phyloP scores from a whole-genome alignment of 2,329 filamentous ascomycete genomes.

The Helicocarpus griseus region DNA sequence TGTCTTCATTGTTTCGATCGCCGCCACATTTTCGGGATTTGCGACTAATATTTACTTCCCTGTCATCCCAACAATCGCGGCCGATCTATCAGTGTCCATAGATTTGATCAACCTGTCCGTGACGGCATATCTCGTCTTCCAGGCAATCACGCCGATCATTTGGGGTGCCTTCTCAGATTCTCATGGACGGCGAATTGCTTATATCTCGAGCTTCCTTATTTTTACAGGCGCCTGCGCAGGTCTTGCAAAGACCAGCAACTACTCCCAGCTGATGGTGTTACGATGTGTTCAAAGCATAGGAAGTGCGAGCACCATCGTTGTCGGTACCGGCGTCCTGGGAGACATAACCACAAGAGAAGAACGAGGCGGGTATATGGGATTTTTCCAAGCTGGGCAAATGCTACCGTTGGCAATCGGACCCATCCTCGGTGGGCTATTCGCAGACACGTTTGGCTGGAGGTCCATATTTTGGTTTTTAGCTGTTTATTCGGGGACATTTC shows the following conservation, averaged over 20 bases:
- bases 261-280: constrained; percentile 30
- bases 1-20: background rate
- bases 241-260: constrained; percentile 29
- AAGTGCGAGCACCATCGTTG: constrained; percentile 34
- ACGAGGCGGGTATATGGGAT: constrained; percentile 33
- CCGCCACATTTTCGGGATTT: constrained; percentile 27
- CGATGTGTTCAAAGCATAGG: constrained; percentile 36
- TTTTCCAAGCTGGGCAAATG: constrained; percentile 30
- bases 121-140: constrained; percentile 38
- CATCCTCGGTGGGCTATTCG: constrained; percentile 33
- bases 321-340: constrained; percentile 33
- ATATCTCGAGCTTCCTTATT: constrained; percentile 30
- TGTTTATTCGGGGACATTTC: constrained; percentile 26
- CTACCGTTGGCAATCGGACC: constrained; percentile 32
- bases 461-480: constrained; percentile 37
- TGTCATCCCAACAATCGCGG: constrained; percentile 32
- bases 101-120: constrained; percentile 35
- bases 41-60: constrained; percentile 41
- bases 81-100: constrained; percentile 31
- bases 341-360: constrained; percentile 35
- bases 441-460: constrained; percentile 30
- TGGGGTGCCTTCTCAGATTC: constrained; percentile 34
- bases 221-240: constrained; percentile 33
- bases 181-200: constrained; percentile 32
- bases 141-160: constrained; percentile 35